These are phyloP conservation scores for Alectoria sarmentosa DNA, from an alignment of 495 filamentous ascomycete species.

Conservation along the genomic window DNA sequence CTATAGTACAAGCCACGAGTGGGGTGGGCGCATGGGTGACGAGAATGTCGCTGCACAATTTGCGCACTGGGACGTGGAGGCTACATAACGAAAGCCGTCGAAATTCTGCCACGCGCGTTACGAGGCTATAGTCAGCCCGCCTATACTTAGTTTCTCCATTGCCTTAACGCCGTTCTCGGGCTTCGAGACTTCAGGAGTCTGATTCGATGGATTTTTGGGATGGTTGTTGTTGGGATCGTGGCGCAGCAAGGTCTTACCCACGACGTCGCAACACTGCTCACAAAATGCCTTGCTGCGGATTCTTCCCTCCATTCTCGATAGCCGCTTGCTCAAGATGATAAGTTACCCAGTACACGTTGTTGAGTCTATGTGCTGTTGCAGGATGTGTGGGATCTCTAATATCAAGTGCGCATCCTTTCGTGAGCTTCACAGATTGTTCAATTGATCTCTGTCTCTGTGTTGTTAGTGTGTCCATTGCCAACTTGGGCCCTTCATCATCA, in stretches of 20 bases:
- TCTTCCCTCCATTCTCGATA: background rate
- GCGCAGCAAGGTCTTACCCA: slow-evolving; percentile 1
- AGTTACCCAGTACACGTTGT: background rate
- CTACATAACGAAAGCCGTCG: background rate
- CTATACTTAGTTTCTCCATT: background rate
- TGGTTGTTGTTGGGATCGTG: background rate
- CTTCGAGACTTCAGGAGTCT: background rate
- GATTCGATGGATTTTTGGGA: background rate
- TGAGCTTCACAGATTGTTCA: background rate
- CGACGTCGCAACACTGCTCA: background rate
- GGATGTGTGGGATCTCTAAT: background rate
- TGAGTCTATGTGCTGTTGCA: background rate
- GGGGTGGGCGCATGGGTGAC: background rate
- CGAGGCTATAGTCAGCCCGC: slow-evolving; percentile 2
- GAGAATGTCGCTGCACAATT: background rate
- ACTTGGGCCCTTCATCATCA: background rate
- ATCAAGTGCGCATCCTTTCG: background rate
- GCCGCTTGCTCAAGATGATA: background rate
- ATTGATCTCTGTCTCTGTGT: background rate
- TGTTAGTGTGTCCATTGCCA: background rate
- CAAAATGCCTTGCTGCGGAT: slow-evolving; percentile 6
- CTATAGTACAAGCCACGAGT: background rate
- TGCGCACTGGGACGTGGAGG: background rate
- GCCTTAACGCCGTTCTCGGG: background rate
- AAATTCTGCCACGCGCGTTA: background rate